Base-by-base conservation (phyloP, 139 green algal species). In the Yamagishiella unicocca region DNA sequence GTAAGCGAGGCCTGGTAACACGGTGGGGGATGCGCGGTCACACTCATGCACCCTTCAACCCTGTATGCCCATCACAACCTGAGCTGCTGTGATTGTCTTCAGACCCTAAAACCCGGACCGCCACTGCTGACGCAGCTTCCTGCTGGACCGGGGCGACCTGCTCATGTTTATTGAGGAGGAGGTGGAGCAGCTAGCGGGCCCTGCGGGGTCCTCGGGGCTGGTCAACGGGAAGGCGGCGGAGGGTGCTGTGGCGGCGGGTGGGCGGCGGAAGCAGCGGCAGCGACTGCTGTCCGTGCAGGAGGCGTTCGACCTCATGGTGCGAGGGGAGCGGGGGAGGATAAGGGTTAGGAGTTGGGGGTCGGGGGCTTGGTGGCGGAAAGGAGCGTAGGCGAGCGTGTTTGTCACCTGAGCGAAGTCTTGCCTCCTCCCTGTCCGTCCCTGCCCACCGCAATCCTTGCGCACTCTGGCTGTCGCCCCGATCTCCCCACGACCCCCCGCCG, bases 221-320 rank as follows among this genome's bases (percentile, higher is more conserved):
- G 14, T 54, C 27, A 61, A 79, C 21, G 66, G 66, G 35, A 25
- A 53, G 42, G 24, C 22, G 70, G 9, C 29, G 53, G 53, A 40
- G 83, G 42, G 37, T 17, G 29, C 45, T n/a, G 62, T 1, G 33
- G 75, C 50, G 33, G 35, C 19, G 27, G 6, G 21, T 1, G 38
- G 55, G 10, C 9, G 38, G 4, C 40, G 31, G 4, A 29, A n/a
- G 58, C 45, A 7, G 43, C 58, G 45, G 42, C 76, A 86, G 43
- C 75, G 82, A 55, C 86, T 92, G 58, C 85, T 92, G 38, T 92
- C 89, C 3, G 29, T 90, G 37, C 89, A 92, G 76, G 89, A 92
- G 76, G 70, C 46, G 2, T 90, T 85, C 40, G 89, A 90, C 35
- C 85, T 92, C 7, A 90, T 92, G 86, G 86, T 92, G 58, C 8